Base-by-base conservation (phyloP, 805 yeast genomes). In the Yarrowia bubula region DNA sequence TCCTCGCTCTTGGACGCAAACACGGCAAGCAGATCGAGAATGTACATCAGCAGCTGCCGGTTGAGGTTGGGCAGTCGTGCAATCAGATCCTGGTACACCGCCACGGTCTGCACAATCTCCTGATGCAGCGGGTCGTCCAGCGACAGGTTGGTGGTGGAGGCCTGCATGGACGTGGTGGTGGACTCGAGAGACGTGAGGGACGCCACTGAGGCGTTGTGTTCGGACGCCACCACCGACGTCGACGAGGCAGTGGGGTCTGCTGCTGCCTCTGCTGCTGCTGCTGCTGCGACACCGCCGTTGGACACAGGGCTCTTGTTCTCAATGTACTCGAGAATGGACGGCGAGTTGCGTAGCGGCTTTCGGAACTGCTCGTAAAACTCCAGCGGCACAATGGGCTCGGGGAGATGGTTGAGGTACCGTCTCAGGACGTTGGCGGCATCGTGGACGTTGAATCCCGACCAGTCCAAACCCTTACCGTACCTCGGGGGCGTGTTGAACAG, bases 401-500 rank as follows among this genome's bases (percentile, higher is more conserved):
- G 96, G 65, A 95, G 81, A 50, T 91, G 86, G 72, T 92, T 91
- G 68, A 95, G 80, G 74, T 84, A 95, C 65, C 99, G 80, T 73
- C 98, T 83, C 66, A 95, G 82, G 22, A 95, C 80, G 17, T 95
- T 89, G 1, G 98, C 96, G 0, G 97, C 98, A 75, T 95, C 99
- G 77, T 95, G 99, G 11, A 93, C 98, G 0, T 92, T 90, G 76
- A 85, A 95, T 0, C 96, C 93, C 57, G 90, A 92, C 99, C 98
- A 95, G 69, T 83, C 84, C 50, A 92, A 81, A 69, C 88, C 88
- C 60, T 91, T 84, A 15, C 99, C 99, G 74, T 88, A 95, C 67
- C 85, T 86, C 0, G 99, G 98, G 1, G 97, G 91, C 1, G 89
- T 77, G 65, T 92, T 90, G 78, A 95, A 95, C 13, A 87, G 80